A percentile compares a stretch with the other conserved stretches of the same genome.
Conservation (phyloP, 768 basidiomycete species). For the Clathrus columnatus region DNA sequence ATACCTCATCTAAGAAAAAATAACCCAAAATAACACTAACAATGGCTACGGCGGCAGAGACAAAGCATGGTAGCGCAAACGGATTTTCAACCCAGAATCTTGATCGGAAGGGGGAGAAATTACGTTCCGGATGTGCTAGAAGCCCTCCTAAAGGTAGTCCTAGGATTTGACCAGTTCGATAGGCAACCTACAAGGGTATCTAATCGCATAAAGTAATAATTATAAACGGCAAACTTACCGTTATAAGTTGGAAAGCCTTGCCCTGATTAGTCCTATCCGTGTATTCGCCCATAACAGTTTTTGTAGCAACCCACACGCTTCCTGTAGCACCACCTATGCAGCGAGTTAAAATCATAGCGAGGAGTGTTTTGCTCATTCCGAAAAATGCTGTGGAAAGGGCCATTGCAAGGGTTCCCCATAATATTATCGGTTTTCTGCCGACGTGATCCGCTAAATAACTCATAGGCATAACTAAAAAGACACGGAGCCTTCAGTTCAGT, state of each 20-base stretch:
- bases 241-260: background rate
- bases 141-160: conserved; percentile 11
- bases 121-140: conserved; percentile 10
- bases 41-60: conserved; percentile 14
- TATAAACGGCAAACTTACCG: too few species aligned
- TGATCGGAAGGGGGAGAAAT: conserved; percentile 9
- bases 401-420: conserved; percentile 13
- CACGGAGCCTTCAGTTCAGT: too few species aligned
- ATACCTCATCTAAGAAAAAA: conserved; percentile 18
- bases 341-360: conserved; percentile 12
- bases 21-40: conserved; percentile 11
- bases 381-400: conserved; percentile 12
- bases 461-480: conserved; percentile 1
- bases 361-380: conserved; percentile 14
- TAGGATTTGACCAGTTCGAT: conserved; percentile 10
- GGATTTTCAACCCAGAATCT: conserved; percentile 15
- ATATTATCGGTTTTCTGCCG: conserved; percentile 18
- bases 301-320: background rate
- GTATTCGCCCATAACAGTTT: background rate
- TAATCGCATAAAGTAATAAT: too few species aligned
- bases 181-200: background rate
- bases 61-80: conserved; percentile 17
- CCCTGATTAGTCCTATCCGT: conserved; percentile 6
- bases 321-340: conserved; percentile 7
- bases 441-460: conserved; percentile 12